Base-by-base conservation (phyloP, 2,329 filamentous ascomycete species). In the Colletotrichum higginsianum region DNA sequence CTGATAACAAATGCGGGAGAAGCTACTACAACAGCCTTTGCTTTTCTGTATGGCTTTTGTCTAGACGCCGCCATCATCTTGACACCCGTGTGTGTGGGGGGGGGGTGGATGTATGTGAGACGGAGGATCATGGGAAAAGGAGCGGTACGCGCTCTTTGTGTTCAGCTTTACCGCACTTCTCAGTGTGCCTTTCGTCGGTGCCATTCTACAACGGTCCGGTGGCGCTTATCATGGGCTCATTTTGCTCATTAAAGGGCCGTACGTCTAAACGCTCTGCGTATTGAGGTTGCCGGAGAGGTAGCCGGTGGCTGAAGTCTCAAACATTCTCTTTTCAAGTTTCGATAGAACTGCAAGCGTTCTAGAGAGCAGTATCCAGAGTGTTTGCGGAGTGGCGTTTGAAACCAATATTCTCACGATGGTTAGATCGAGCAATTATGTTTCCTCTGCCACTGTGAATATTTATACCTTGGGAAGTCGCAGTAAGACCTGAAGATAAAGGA, bases 61-160 rank as follows among this genome's bases (percentile, higher is more conserved):
- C 91, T 88, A 18, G 93, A 93, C 0, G 89, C 87, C 44, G 92
- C 92, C 68, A 93, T 94, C 75, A 89, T 87, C 6, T 78, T 94
- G 60, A 92, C 91, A 0, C 92, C 93, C 0, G 92, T 94, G 0
- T 94, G 0, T 94, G 92, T 73, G 86, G 94, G 1, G 91, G 91
- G 0, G 86, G 94, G 1, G 91, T 91, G 0, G 90, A 93, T 79
- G 84, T 94, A 2, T 94, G 92, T 79, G 86, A 87, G 30, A 92
- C 90, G 0, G 87, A 91, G 72, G 85, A 93, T 58, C 93, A 93
- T 73, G 92, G 92, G 0, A 84, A 91, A 46, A 91, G 92, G 72
- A 93, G 91, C 75, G 91, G 91, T 2, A 93, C 91, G 89, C 90
- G 58, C 94, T 92, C 77, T 92, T 89, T 0, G 83, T 94, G 40